Evolutionary conservation across 148 eudicot species (phyloP).

Genomic region (Cornus controversa): DNA sequence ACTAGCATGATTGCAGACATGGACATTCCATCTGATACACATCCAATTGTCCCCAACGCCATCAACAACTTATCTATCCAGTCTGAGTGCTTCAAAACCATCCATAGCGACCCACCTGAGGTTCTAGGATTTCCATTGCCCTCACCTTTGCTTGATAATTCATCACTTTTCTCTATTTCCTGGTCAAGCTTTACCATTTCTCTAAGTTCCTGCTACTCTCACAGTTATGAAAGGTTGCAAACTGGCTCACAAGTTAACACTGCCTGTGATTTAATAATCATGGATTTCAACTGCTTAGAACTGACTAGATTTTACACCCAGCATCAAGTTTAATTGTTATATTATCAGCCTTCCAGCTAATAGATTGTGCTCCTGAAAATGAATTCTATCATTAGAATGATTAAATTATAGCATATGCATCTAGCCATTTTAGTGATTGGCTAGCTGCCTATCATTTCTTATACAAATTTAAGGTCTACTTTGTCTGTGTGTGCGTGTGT

Average conservation of each 20-base stretch:
- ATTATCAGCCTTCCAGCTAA: not conserved
- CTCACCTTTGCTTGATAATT: not conserved
- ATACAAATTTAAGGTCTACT: too few species aligned
- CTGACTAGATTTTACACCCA: too few species aligned
- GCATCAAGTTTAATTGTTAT: not conserved
- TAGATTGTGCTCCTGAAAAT: too few species aligned
- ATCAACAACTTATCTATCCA: slow-evolving; percentile 7
- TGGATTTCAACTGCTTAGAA: not conserved
- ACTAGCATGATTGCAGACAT: slow-evolving; percentile 5
- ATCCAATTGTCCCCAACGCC: not conserved
- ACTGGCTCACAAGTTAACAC: too few species aligned
- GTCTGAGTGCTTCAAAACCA: slow-evolving; percentile 12
- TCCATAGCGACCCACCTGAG: not conserved
- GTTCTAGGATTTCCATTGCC: not conserved
- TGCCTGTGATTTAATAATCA: too few species aligned
- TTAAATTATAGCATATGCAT: too few species aligned
- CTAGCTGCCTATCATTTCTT: too few species aligned
- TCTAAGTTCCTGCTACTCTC: not conserved
- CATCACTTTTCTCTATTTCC: not conserved
- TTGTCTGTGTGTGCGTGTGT: too few species aligned
- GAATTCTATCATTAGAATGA: too few species aligned
- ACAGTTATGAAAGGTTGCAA: too few species aligned
- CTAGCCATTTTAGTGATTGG: too few species aligned
- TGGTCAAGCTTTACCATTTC: not conserved
- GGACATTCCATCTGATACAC: slow-evolving; percentile 4